Percentiles rank a stretch among this genome's conserved stretches.
phyloP scores from a whole-genome alignment of 352 stramenopile species.

The Globisporangium irregulare region DNA sequence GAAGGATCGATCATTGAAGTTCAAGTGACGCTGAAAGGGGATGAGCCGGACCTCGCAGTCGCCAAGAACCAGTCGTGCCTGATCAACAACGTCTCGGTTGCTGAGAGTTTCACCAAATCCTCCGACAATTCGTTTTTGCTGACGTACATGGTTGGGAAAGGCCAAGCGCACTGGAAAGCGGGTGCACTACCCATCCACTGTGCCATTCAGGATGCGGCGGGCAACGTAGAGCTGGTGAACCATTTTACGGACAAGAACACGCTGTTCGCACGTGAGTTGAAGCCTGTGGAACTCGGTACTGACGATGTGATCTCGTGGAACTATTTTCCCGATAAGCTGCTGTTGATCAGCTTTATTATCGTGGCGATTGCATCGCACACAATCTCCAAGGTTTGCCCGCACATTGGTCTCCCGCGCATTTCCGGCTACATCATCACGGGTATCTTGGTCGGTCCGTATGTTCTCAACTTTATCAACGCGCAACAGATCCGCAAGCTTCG shows the following conservation, averaged over 20 bases:
- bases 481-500: constrained; percentile 47
- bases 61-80: constrained; percentile 40
- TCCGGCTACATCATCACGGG: constrained; percentile 66
- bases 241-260: constrained; percentile 67
- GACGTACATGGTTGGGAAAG: constrained; percentile 59
- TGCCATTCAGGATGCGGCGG: constrained; percentile 43
- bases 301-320: constrained; percentile 45
- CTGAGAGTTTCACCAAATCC: constrained; percentile 44
- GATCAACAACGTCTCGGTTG: constrained; percentile 65
- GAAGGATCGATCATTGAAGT: constrained; percentile 67
- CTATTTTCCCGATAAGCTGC: constrained; percentile 49
- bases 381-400: constrained; percentile 57
- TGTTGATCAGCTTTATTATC: constrained; percentile 55
- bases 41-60: constrained; percentile 31
- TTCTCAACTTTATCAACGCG: constrained; percentile 47
- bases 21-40: constrained; percentile 42
- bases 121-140: constrained; percentile 43
- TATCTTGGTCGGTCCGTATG: constrained; percentile 62
- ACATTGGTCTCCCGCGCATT: constrained; percentile 58
- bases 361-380: constrained; percentile 58
- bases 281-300: constrained; percentile 52
- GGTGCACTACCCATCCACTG: constrained; percentile 55
- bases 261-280: constrained; percentile 58
- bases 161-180: constrained; percentile 50
- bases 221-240: constrained; percentile 48